A percentile compares a stretch with the other conserved stretches of the same genome.
These are phyloP conservation scores for Acanthamoeba divionensis DNA, from an alignment of 208 protist species.

Conservation along the genomic window DNA sequence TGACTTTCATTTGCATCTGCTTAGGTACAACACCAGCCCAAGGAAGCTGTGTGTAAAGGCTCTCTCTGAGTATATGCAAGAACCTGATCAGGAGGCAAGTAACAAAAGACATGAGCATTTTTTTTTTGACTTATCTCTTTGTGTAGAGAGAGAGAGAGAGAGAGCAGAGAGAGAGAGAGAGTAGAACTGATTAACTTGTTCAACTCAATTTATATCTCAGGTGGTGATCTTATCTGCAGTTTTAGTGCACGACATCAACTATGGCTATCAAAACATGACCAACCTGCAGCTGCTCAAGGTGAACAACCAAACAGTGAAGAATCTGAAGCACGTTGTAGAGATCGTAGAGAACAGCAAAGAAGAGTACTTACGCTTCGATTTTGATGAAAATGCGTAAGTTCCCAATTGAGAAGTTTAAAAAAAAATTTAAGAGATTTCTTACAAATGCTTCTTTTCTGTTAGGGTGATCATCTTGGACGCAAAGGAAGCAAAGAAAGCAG, in stretches of 20 bases:
- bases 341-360: conserved; percentile 35
- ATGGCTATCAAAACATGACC: conserved; percentile 61
- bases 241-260: conserved; percentile 67
- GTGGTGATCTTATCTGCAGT: conserved; percentile 63
- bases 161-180: not conserved
- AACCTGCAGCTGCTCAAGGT: conserved; percentile 54
- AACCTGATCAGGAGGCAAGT: not conserved
- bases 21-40: conserved; percentile 56
- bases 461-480: conserved; percentile 44
- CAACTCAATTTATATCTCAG: conserved; percentile 32
- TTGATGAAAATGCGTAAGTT: conserved; percentile 40
- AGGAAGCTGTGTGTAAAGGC: conserved; percentile 57
- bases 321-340: conserved; percentile 63
- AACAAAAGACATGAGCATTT: not conserved
- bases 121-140: not conserved
- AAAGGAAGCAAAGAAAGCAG: conserved; percentile 14
- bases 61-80: conserved; percentile 7
- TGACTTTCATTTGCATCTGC: too few species aligned
- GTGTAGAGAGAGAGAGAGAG: not conserved
- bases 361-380: conserved; percentile 41
- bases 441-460: not conserved
- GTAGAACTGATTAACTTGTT: not conserved
- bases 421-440: not conserved
- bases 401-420: not conserved
- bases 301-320: conserved; percentile 56